Base-by-base conservation (phyloP, 352 stramenopile genomes). In the Phytophthora syringae region DNA sequence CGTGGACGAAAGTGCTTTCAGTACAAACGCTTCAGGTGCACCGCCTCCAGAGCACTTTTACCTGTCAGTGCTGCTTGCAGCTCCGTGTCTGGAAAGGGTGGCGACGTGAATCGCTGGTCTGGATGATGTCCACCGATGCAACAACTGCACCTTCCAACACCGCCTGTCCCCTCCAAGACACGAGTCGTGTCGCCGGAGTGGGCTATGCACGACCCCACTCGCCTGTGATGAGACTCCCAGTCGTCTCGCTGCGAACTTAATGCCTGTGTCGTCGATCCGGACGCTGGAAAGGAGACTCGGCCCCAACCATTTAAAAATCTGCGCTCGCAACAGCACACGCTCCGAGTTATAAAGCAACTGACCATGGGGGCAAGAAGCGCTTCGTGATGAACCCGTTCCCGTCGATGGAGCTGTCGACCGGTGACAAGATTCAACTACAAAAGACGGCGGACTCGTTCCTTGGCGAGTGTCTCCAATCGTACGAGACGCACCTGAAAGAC, bases 341-440 rank as follows among this genome's bases (percentile, higher is more conserved):
- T 54, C 24, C n/a, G 7, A 24, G 20, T 30, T 63, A 52, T 20
- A 36, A 58, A 55, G 34, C 45, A 21, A 51, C 50, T 52, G 36
- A 53, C 42, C 6, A 79, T 78, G 71, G 62, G 50, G 58, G 58
- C 15, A 66, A 60, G 51, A 77, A 67, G 47, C 54, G 59, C 36
- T 74, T 74, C 40, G 50, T 77, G 22, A 74, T 74, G 70, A 72
- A 74, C 56, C 70, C 70, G 45, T 77, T 77, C 42, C 64, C 70
- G 28, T 60, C 70, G 25, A 69, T 79, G 67, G 66, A 76, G 11
- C 24, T 79, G 32, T 76, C 71, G 13, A 20, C 62, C 11, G 71
- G 66, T 9, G 47, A 61, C 40, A 77, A 79, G 43, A n/a, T 70
- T 32, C 51, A 76, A 24, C 57, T 82, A 0, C 67, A 71, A 48